Percentiles rank a stretch among this genome's conserved stretches.
phyloP scores from a whole-genome alignment of 2,329 filamentous ascomycete genomes.

The Fusarium abutilonis region DNA sequence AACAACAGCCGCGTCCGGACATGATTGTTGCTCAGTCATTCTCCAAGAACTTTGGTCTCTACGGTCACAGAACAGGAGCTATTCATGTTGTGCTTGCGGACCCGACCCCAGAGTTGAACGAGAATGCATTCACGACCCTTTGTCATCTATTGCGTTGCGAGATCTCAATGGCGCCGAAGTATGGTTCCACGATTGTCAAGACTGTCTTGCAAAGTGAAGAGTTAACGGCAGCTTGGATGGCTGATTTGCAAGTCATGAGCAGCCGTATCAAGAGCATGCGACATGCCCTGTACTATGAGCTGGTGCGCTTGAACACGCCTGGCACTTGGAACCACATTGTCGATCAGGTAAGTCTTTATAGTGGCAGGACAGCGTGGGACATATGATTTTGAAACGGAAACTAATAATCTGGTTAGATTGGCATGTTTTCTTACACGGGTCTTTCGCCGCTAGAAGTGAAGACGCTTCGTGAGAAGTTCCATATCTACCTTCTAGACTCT shows the following conservation, averaged over 20 bases:
- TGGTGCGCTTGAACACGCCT: constrained; percentile 87
- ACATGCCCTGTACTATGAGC: constrained; percentile 75
- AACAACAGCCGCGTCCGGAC: constrained; percentile 70
- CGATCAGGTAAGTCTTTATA: constrained; percentile 60
- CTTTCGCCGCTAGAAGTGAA: constrained; percentile 76
- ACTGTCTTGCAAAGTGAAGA: constrained; percentile 82
- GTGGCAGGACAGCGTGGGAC: not conserved
- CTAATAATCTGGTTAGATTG: constrained; percentile 69
- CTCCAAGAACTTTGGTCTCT: constrained; percentile 98
- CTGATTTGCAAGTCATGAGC: constrained; percentile 90
- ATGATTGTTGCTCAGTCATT: constrained; percentile 91
- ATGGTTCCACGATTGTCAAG: constrained; percentile 87
- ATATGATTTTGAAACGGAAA: accelerated
- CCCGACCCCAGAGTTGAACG: constrained; percentile 72
- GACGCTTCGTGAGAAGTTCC: constrained; percentile 72
- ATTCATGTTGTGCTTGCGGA: constrained; percentile 93
- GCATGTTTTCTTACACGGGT: constrained; percentile 97
- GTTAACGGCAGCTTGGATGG: constrained; percentile 90
- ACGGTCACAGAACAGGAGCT: constrained; percentile 92
- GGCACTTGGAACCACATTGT: constrained; percentile 97
- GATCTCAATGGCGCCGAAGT: constrained; percentile 94
- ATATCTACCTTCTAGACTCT: constrained; percentile 73
- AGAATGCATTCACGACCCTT: constrained; percentile 27
- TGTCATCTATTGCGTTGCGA: constrained; percentile 86
- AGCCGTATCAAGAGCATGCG: constrained; percentile 94